Conservation (phyloP, 805 yeast genomes). For the Metschnikowia henanensis region DNA sequence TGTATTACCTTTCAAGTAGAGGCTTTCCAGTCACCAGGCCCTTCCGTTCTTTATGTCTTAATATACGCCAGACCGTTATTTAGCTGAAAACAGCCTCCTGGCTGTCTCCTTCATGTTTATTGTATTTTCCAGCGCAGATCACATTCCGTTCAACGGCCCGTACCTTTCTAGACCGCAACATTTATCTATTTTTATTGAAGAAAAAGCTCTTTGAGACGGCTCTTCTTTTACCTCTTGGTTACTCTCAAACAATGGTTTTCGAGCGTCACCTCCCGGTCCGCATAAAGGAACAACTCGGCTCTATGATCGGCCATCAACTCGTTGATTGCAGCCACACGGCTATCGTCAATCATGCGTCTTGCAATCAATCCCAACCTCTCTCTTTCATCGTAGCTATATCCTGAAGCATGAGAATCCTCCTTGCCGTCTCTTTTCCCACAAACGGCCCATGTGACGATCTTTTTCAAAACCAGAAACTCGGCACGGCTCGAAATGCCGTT, state of each 20-base stretch:
- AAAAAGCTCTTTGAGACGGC: too few relatives aligned
- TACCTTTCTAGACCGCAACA: too few relatives aligned
- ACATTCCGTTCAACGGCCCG: too few relatives aligned
- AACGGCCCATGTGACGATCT: slow-evolving; percentile 88
- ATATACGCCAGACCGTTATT: too few relatives aligned
- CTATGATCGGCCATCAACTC: slow-evolving; percentile 33
- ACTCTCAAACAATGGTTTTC: slow-evolving; percentile 64
- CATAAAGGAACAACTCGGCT: slow-evolving; percentile 59
- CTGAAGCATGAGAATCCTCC: slow-evolving; percentile 46
- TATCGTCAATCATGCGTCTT: slow-evolving; percentile 72
- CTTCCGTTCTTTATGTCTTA: too few relatives aligned
- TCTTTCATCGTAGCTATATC: slow-evolving; percentile 46
- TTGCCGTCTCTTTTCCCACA: slow-evolving; percentile 55
- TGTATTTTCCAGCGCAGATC: too few relatives aligned
- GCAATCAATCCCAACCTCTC: slow-evolving; percentile 64
- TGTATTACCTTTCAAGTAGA: too few relatives aligned
- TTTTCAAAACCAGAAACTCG: slow-evolving; percentile 51
- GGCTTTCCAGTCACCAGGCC: too few relatives aligned
- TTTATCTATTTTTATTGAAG: too few relatives aligned
- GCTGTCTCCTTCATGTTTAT: too few relatives aligned
- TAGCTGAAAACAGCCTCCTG: too few relatives aligned
- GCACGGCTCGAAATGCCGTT: slow-evolving; percentile 32
- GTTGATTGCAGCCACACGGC: slow-evolving; percentile 54
- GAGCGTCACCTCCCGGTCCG: slow-evolving; percentile 53
- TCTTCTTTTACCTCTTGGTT: not conserved